Percentiles rank a stretch among this genome's conserved stretches.
Evolutionary conservation across 768 basidiomycete species (phyloP).

Genomic region (Rhizopogon vulgaris): DNA sequence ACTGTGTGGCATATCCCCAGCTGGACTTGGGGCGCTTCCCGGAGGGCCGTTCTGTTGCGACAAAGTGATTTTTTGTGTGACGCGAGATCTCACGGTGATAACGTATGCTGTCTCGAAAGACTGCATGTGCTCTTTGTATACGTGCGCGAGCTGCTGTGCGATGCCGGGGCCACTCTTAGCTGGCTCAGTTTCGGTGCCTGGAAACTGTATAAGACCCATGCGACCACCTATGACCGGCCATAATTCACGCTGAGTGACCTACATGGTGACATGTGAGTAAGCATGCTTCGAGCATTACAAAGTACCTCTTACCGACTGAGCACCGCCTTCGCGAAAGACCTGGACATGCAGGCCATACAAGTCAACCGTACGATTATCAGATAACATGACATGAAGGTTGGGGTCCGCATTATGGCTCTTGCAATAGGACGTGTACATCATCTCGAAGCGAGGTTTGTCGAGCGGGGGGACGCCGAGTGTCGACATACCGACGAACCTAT

Average conservation of each 20-base stretch:
- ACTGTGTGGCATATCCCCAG: not conserved
- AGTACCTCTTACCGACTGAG: conserved; percentile 32
- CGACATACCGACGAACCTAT: conserved; percentile 10
- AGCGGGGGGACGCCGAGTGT: conserved; percentile 27
- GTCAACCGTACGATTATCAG: conserved; percentile 55
- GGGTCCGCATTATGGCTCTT: conserved; percentile 33
- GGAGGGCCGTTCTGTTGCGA: conserved; percentile 10
- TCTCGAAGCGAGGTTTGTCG: conserved; percentile 48
- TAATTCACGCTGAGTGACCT: conserved; percentile 51
- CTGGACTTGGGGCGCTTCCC: not conserved
- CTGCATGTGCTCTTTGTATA: conserved; percentile 54
- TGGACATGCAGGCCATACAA: conserved; percentile 50
- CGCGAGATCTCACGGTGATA: conserved; percentile 27
- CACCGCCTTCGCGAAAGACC: conserved; percentile 57
- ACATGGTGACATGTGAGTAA: conserved; percentile 6
- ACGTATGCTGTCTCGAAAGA: conserved; percentile 54
- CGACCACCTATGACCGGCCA: conserved; percentile 67
- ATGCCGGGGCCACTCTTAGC: conserved; percentile 55
- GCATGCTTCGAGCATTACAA: not conserved
- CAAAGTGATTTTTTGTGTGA: conserved; percentile 9
- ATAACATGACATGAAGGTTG: conserved; percentile 35
- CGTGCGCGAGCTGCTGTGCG: conserved; percentile 52
- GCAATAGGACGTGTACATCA: conserved; percentile 44
- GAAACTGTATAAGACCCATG: conserved; percentile 61
- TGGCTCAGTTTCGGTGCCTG: conserved; percentile 54